phyloP scores from a whole-genome alignment of 192 early-diverging fungal genomes.

The Linderina pennispora region DNA sequence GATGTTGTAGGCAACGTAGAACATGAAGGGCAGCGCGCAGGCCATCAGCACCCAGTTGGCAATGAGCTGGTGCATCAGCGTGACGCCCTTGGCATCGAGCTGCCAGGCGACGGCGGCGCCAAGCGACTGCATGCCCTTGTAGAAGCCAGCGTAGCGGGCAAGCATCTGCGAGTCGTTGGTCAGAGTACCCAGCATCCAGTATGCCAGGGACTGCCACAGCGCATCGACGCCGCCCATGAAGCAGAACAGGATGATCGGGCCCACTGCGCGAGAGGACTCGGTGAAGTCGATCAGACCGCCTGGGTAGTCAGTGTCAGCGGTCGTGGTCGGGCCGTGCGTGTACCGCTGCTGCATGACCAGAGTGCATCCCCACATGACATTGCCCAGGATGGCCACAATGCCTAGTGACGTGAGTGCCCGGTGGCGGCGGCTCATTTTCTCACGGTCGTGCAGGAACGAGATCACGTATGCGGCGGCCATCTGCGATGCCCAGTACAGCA shows the following conservation, averaged over 20 bases:
- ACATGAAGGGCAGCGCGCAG: slow-evolving; percentile 41
- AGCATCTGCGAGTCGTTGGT: slow-evolving; percentile 64
- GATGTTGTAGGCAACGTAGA: slow-evolving; percentile 38
- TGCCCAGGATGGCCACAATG: slow-evolving; percentile 6
- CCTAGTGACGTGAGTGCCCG: slow-evolving; percentile 11
- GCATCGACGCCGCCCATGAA: slow-evolving; percentile 71
- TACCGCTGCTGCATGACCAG: slow-evolving; percentile 54
- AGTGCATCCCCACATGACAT: slow-evolving; percentile 46
- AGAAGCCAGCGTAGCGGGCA: slow-evolving; percentile 71
- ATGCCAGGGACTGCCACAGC: slow-evolving; percentile 64
- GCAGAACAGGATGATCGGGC: slow-evolving; percentile 59
- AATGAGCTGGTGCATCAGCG: slow-evolving; percentile 40
- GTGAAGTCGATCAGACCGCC: slow-evolving; percentile 44
- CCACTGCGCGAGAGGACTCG: slow-evolving; percentile 44
- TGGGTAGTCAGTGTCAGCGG: slow-evolving; percentile 12
- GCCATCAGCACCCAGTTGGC: slow-evolving; percentile 46
- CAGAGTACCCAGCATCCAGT: slow-evolving; percentile 79
- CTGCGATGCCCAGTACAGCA: slow-evolving; percentile 73
- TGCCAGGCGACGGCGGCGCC: slow-evolving; percentile 63
- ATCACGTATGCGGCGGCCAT: slow-evolving; percentile 61
- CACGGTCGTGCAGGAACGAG: slow-evolving; percentile 39
- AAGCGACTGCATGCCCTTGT: slow-evolving; percentile 79
- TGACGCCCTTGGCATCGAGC: slow-evolving; percentile 49
- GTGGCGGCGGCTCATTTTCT: slow-evolving; percentile 7
- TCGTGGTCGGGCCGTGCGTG: slow-evolving; percentile 7